Evolutionary conservation across 495 filamentous ascomycete genomes (phyloP).

Genomic region (Cladorrhinum samala): DNA sequence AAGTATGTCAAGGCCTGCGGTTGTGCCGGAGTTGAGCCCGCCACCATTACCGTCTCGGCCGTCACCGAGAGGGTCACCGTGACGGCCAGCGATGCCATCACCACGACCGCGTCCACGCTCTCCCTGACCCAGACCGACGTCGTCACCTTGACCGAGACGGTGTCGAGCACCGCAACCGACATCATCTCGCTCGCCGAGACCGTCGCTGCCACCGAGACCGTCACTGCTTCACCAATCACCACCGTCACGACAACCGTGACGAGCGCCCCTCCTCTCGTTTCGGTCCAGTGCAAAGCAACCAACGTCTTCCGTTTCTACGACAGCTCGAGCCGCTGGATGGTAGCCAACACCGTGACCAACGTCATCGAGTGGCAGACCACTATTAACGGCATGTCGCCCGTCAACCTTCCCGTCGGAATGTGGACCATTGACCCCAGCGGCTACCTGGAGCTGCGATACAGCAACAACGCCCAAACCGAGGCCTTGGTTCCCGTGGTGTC

Average conservation of each 20-base stretch:
- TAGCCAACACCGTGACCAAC: too few species aligned
- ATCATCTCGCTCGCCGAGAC: background rate
- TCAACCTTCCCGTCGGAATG: background rate
- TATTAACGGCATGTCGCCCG: background rate
- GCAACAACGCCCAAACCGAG: background rate
- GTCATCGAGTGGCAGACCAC: background rate
- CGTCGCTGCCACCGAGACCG: background rate
- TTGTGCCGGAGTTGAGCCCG: background rate
- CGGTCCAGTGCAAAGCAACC: background rate
- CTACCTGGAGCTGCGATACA: background rate
- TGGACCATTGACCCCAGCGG: background rate
- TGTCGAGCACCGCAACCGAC: background rate
- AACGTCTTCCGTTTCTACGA: background rate
- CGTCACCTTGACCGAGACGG: background rate
- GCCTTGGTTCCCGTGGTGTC: background rate
- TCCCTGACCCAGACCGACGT: constrained; percentile 4
- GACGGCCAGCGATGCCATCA: background rate
- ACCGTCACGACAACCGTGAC: constrained; percentile 1
- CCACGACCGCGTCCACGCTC: background rate
- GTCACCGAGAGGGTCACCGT: background rate
- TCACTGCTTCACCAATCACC: background rate
- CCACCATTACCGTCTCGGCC: background rate
- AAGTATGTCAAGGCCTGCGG: constrained; percentile 4
- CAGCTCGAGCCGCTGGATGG: constrained; percentile 1
- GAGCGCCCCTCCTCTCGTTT: constrained; percentile 1